Evolutionary conservation across 208 protist genomes (phyloP).

Genomic region (Leishmania arabica): DNA sequence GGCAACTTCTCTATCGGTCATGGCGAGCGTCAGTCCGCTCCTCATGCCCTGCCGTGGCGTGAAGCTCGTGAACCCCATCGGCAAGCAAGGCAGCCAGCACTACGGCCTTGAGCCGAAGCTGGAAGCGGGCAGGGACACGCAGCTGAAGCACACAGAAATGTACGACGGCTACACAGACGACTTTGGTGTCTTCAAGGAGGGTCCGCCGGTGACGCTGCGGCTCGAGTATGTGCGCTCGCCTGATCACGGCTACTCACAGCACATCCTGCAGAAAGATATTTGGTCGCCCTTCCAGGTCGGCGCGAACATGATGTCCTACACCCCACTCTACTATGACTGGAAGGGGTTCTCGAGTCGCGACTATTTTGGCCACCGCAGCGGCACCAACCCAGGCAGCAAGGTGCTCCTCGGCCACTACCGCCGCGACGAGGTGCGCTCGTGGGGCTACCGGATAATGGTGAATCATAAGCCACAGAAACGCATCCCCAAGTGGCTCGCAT

Average conservation of each 20-base stretch:
- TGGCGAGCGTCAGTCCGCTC: conserved; percentile 8
- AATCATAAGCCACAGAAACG: conserved; percentile 92
- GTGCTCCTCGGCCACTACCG: conserved; percentile 85
- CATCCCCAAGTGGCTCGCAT: conserved; percentile 92
- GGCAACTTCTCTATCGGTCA: too few relatives aligned
- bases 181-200: conserved; percentile 94
- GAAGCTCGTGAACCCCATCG: conserved; percentile 85
- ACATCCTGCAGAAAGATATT: conserved; percentile 86
- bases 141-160: conserved; percentile 92
- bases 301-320: conserved; percentile 85
- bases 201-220: conserved; percentile 82
- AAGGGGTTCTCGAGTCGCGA: conserved; percentile 85
- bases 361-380: conserved; percentile 90
- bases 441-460: conserved; percentile 79
- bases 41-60: conserved; percentile 34
- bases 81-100: conserved; percentile 85
- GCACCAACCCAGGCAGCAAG: conserved; percentile 89
- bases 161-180: conserved; percentile 94
- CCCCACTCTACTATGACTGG: conserved; percentile 92
- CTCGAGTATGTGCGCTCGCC: conserved; percentile 91
- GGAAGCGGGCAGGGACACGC: conserved; percentile 86
- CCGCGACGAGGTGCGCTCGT: conserved; percentile 75
- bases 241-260: conserved; percentile 83
- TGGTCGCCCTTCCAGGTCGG: conserved; percentile 93
- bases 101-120: conserved; percentile 86